Base-by-base conservation (phyloP, 805 yeast species). In the Myxozyma sirexii region DNA sequence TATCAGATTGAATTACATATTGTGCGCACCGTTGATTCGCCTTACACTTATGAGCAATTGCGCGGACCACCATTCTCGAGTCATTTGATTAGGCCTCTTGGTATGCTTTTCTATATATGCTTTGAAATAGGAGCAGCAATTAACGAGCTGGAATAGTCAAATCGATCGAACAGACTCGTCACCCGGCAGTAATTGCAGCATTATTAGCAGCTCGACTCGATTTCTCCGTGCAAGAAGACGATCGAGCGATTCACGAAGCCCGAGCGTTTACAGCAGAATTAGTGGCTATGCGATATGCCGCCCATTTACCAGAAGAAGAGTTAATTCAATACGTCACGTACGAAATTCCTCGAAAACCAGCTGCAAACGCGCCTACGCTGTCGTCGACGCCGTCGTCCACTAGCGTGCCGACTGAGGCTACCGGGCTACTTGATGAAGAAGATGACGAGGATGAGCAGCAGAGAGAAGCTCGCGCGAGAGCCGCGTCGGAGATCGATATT, bases 211-310 rank as follows among this genome's bases (percentile, higher is more conserved):
- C 69, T 8, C 51, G 71, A 15, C 63, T 65, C 24, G 71, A 71
- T 33, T 71, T 70, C 42, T 54, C 67, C 7, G 61, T 57, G 5
- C 63, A 63, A 41, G 66, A 61, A 17, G 72, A 63, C 27, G 69
- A 66, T 19, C 60, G 65, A 3, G 71, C 71, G 13, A 57, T 71
- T 4, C 62, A 64, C 33, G 67, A 70, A 29, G 72, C 74, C 3
- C 54, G 74, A 15, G 70, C 72, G 1, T 60, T n/a, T 38, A 69
- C 73, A 0, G 70, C 71, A 6, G 74, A 71, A 48, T 59, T 71
- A 5, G 66, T 71, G 8, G 71, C 74, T 1, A 58, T 59, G 24
- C 62, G 69, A n/a, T 69, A 60, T 44, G 59, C 72, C 17, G 62
- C 63, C 24, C 62, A 66, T 56, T 41, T 71, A n/a, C 61, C 69